Evolutionary conservation across 2,329 filamentous ascomycete genomes (phyloP).

Genomic region (Cyclaneusma minus): DNA sequence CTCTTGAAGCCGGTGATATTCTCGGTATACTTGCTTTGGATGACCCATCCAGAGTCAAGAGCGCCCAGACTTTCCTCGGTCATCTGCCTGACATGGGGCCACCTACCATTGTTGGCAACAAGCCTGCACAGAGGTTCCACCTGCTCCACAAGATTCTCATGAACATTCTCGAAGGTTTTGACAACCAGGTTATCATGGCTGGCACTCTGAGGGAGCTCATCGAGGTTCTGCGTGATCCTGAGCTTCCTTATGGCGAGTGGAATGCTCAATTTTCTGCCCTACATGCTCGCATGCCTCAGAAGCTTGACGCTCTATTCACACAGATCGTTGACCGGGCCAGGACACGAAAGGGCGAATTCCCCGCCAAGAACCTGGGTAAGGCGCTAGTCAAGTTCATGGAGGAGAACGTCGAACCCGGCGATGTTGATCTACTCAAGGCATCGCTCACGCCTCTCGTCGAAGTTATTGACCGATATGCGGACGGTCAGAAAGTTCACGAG

Average conservation of each 20-base stretch:
- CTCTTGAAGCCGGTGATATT: conserved; percentile 93
- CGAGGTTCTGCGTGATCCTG: conserved; percentile 75
- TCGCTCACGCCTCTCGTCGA: conserved; percentile 62
- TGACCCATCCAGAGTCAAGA: conserved; percentile 91
- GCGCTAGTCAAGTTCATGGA: conserved; percentile 78
- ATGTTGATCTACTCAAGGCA: conserved; percentile 57
- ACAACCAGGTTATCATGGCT: conserved; percentile 95
- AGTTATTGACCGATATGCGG: conserved; percentile 65
- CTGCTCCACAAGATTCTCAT: conserved; percentile 62
- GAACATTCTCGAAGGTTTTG: conserved; percentile 85
- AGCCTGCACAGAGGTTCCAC: conserved; percentile 77
- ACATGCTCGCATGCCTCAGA: conserved; percentile 94
- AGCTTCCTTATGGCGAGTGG: conserved; percentile 94
- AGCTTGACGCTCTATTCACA: conserved; percentile 67
- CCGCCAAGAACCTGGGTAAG: conserved; percentile 73
- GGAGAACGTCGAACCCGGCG: conserved; percentile 60
- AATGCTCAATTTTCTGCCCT: conserved; percentile 88
- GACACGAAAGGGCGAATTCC: conserved; percentile 71
- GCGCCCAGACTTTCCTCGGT: conserved; percentile 83
- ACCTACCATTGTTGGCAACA: conserved; percentile 76
- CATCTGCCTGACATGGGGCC: conserved; percentile 77
- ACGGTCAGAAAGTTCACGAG: conserved; percentile 85
- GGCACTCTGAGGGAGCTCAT: conserved; percentile 74
- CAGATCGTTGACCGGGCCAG: conserved; percentile 77
- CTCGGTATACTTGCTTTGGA: conserved; percentile 93